These are phyloP conservation scores for Boletus vermiculosoides DNA, from an alignment of 768 basidiomycete genomes.

Conservation along the genomic window DNA sequence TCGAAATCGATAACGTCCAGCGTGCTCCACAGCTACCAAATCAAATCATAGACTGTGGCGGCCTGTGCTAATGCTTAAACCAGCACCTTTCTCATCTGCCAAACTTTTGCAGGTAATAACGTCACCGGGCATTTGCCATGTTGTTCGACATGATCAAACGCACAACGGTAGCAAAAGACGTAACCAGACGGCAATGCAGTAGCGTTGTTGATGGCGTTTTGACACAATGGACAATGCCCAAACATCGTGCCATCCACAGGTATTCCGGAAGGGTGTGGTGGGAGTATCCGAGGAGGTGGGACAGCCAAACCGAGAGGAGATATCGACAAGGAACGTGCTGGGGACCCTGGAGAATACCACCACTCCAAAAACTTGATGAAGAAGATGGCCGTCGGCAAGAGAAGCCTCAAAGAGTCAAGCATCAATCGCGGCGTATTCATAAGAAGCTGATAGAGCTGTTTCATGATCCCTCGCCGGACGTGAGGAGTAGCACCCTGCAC, in stretches of 20 bases:
- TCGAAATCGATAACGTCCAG: slow-evolving; percentile 6
- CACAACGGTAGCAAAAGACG: slow-evolving; percentile 93
- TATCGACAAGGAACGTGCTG: slow-evolving; percentile 67
- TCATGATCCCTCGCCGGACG: slow-evolving; percentile 38
- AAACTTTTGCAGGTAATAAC: slow-evolving; percentile 66
- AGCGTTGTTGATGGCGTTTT: slow-evolving; percentile 71
- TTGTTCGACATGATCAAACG: slow-evolving; percentile 77
- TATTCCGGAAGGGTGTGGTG: slow-evolving; percentile 71
- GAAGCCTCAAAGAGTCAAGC: slow-evolving; percentile 73
- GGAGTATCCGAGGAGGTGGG: slow-evolving; percentile 73
- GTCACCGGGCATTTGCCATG: slow-evolving; percentile 86
- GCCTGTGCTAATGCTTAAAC: slow-evolving; percentile 43
- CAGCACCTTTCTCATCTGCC: slow-evolving; percentile 86
- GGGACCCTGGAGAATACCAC: slow-evolving; percentile 97
- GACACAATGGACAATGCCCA: slow-evolving; percentile 86
- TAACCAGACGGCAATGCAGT: slow-evolving; percentile 91
- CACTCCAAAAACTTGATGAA: slow-evolving; percentile 96
- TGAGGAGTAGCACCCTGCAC: slow-evolving; percentile 20
- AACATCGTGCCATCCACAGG: slow-evolving; percentile 61
- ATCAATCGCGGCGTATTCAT: slow-evolving; percentile 56
- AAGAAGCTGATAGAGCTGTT: slow-evolving; percentile 47
- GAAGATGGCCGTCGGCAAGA: slow-evolving; percentile 88
- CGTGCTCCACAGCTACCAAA: slow-evolving; percentile 3
- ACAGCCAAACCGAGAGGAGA: slow-evolving; percentile 65
- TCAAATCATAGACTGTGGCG: slow-evolving; percentile 8